Evolutionary conservation across 106 monocot species (phyloP), one percentile per base, ranked within the genome.

Genomic region (Agapanthus africanus): DNA sequence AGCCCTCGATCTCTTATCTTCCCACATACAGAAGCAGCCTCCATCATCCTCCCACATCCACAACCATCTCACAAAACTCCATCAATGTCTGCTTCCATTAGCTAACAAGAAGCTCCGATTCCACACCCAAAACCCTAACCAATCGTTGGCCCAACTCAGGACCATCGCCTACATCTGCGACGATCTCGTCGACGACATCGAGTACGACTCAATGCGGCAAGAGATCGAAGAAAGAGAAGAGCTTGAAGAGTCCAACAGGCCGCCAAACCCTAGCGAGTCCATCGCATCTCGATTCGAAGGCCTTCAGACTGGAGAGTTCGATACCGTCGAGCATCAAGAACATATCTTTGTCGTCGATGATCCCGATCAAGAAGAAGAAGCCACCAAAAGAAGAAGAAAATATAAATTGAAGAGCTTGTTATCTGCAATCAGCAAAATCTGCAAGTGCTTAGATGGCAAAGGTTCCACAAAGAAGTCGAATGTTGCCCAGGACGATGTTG

Each of bases 111-210:
- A 32, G 9, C 59, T 64, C 7, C 9, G n/a, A 38, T 23, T 38
- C 10, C 21, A 21, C n/a, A 37, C n/a, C 63, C 38, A n/a, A 38
- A n/a, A n/a, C n/a, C n/a, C n/a, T n/a, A n/a, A n/a, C n/a, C n/a
- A 7, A 15, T 38, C 39, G 37, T 11, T 64, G 8, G 39, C 37
- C 19, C 38, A 64, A 39, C 37, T 64, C 38, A 64, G 25, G 4
- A 38, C 21, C 63, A 21, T 13, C 15, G 63, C 38, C 38, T 37
- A 64, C n/a, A 23, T 7, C 9, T 36, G 38, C 36, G 19, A 39
- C 21, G 63, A 64, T 22, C 2, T 64, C 27, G 63, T 64, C 21
- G 38, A 64, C 63, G 63, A 64, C 7, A 18, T 37, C 63, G 63
- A 64, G n/a, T 64, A 37, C 63, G 22, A 23, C 6, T 6, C 37